These are phyloP conservation scores for Domatiomyces globalis DNA, from an alignment of 2,329 filamentous ascomycete species.

Conservation along the genomic window DNA sequence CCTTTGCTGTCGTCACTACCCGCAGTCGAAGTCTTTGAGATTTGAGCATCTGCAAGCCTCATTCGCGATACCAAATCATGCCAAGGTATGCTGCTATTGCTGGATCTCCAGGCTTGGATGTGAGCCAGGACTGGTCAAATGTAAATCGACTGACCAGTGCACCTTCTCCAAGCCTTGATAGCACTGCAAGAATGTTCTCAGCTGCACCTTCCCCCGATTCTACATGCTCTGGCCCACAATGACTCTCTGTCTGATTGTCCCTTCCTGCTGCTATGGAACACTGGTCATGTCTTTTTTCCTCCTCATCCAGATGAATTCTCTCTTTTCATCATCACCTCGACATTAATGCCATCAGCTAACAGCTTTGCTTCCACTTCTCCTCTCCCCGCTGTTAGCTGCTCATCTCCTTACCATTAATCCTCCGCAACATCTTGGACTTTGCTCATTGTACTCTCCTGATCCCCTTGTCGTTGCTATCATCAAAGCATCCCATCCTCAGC, in stretches of 20 bases:
- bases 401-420: conserved; percentile 17
- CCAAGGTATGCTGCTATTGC: background rate
- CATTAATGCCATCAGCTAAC: conserved; percentile 12
- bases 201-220: background rate
- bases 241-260: background rate
- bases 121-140: background rate
- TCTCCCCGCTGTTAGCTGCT: conserved; percentile 14
- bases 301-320: conserved; percentile 1
- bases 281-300: background rate
- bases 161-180: background rate
- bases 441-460: conserved; percentile 18
- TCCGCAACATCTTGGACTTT: conserved; percentile 18
- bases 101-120: background rate
- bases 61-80: background rate
- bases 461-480: conserved; percentile 3
- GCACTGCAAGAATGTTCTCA: background rate
- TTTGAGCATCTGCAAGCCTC: background rate
- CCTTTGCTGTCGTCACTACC: background rate
- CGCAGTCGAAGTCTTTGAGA: background rate
- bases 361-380: conserved; percentile 14
- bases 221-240: background rate
- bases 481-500: conserved; percentile 7
- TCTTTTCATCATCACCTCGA: conserved; percentile 9
- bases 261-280: background rate
- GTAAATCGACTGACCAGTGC: background rate